These are phyloP conservation scores for Blastobotrys muscicola DNA, from an alignment of 805 yeast genomes.

Conservation along the genomic window DNA sequence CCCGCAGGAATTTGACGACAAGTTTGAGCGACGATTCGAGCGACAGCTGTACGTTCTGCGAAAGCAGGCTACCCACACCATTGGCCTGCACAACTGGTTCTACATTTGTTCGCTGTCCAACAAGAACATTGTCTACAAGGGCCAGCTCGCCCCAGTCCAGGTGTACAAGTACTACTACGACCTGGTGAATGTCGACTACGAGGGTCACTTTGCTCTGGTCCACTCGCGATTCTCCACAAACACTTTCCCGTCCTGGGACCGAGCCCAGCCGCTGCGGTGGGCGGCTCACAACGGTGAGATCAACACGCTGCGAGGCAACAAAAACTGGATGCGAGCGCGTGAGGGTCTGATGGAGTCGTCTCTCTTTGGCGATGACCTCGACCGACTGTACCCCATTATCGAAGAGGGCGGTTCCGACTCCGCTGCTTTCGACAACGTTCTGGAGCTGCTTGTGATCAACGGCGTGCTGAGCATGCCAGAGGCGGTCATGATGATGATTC, in stretches of 20 bases:
- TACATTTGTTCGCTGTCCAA: conserved; percentile 88
- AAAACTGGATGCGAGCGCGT: conserved; percentile 98
- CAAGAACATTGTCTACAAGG: conserved; percentile 90
- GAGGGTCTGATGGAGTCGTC: conserved; percentile 92
- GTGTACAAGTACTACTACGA: conserved; percentile 93
- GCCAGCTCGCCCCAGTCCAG: conserved; percentile 94
- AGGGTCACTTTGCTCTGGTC: conserved; percentile 91
- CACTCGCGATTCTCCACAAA: conserved; percentile 97
- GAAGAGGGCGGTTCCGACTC: conserved; percentile 99
- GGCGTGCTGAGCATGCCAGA: conserved; percentile 91
- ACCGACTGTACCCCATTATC: conserved; percentile 84
- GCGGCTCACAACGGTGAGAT: conserved; percentile 99
- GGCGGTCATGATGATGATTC: conserved; percentile 93
- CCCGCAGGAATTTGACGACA: conserved; percentile 44
- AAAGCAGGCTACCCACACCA: conserved; percentile 81
- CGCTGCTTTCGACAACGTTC: conserved; percentile 93
- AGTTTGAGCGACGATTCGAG: conserved; percentile 60
- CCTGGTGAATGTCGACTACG: conserved; percentile 80
- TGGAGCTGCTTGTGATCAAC: conserved; percentile 83
- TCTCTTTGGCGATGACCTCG: conserved; percentile 85
- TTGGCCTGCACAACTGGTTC: conserved; percentile 95
- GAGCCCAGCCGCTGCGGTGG: conserved; percentile 96
- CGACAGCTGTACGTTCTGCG: conserved; percentile 77
- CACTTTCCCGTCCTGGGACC: conserved; percentile 99
- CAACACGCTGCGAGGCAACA: conserved; percentile 93